A percentile compares a stretch with the other conserved stretches of the same genome.
Evolutionary conservation across 208 protist genomes (phyloP).

Genomic region (Polymyxa betae): DNA sequence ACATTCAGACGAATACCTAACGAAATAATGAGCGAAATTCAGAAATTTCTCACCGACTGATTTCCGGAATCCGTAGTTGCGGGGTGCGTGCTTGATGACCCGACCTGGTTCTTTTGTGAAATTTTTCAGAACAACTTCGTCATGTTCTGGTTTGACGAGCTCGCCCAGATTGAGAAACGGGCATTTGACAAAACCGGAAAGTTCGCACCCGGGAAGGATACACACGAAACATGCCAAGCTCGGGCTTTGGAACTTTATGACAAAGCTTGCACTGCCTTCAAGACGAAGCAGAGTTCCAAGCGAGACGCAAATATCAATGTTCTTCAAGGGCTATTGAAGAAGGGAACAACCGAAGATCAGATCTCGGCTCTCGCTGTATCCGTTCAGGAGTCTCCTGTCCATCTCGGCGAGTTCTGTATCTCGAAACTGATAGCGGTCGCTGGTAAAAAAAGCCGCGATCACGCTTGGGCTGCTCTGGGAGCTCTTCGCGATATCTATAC

Average conservation of each 20-base stretch:
- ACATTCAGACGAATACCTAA: not conserved
- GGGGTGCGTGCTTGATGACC: not conserved
- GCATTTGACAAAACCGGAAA: not conserved
- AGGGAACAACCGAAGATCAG: conserved; percentile 21
- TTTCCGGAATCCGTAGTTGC: not conserved
- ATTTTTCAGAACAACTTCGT: not conserved
- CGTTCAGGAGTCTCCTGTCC: conserved; percentile 8
- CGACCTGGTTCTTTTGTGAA: not conserved
- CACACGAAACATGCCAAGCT: not conserved
- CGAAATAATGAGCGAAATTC: not conserved
- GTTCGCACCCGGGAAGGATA: not conserved
- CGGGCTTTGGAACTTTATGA: not conserved
- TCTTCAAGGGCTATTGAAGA: not conserved
- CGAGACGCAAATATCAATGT: not conserved
- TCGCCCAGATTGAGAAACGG: not conserved
- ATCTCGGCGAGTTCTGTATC: not conserved
- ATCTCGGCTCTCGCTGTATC: conserved; percentile 1
- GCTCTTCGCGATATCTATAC: conserved; percentile 9
- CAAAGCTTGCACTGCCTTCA: not conserved
- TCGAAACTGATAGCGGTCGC: conserved; percentile 1
- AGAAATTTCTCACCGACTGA: not conserved
- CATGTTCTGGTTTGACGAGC: not conserved
- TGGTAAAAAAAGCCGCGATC: conserved; percentile 33
- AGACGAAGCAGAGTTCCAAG: not conserved
- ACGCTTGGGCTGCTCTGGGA: conserved; percentile 11